These are phyloP conservation scores for Fusarium bulbicola DNA, from an alignment of 2,329 filamentous ascomycete species.

Conservation along the genomic window DNA sequence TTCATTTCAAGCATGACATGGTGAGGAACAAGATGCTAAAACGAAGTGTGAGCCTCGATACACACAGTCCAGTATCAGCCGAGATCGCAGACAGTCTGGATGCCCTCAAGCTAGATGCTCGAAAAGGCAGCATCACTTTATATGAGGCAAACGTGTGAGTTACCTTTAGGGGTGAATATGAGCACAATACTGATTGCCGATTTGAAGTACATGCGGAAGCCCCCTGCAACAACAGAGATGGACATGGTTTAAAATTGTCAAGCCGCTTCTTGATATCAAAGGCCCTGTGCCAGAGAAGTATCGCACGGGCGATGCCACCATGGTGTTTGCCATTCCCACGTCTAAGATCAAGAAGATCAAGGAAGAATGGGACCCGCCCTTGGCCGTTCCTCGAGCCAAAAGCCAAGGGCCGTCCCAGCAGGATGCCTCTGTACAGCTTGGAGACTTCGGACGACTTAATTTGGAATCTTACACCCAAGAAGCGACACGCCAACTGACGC, in stretches of 20 bases:
- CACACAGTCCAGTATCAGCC: not conserved
- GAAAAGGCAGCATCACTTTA: constrained; percentile 28
- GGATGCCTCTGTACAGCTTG: constrained; percentile 4
- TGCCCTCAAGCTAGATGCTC: constrained; percentile 7
- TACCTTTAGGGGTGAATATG: not conserved
- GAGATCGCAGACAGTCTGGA: not conserved
- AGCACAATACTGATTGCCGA: not conserved
- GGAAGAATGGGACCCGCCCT: constrained; percentile 34
- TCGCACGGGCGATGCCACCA: constrained; percentile 11
- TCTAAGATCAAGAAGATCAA: constrained; percentile 25
- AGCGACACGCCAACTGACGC: constrained; percentile 5
- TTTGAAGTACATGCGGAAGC: not conserved
- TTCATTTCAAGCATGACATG: constrained; percentile 28
- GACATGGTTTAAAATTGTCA: constrained; percentile 40
- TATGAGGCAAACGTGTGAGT: constrained; percentile 37
- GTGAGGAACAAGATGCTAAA: not conserved
- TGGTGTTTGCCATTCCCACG: constrained; percentile 35
- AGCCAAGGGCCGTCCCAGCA: not conserved
- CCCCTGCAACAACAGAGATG: constrained; percentile 17
- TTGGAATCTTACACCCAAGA: not conserved
- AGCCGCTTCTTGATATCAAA: constrained; percentile 18
- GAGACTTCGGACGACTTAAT: constrained; percentile 20
- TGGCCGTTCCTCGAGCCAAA: constrained; percentile 1
- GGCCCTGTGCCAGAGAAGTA: constrained; percentile 2
- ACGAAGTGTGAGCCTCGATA: not conserved